Percentiles rank a stretch among this genome's conserved stretches.
phyloP scores from a whole-genome alignment of 345 rosid species.

The Gossypium stocksii region DNA sequence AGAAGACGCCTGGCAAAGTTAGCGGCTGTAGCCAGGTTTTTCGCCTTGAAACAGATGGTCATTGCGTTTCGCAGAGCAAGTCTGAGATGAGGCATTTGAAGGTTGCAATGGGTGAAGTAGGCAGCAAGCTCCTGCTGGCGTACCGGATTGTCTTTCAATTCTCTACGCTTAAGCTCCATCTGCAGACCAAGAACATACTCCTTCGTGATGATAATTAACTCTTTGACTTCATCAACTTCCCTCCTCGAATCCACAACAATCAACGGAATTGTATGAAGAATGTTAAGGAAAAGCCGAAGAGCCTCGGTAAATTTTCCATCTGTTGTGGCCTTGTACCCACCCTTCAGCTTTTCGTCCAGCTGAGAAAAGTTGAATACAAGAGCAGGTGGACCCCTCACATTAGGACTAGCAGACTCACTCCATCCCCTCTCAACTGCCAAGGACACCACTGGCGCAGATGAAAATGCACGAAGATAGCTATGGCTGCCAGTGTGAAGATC shows the following conservation, averaged over 20 bases:
- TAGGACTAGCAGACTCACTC: conserved; percentile 76
- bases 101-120: conserved; percentile 91
- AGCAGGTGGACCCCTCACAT: conserved; percentile 81
- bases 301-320: conserved; percentile 73
- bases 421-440: conserved; percentile 83
- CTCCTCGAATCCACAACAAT: conserved; percentile 91
- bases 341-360: conserved; percentile 86
- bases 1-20: conserved; percentile 76
- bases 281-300: conserved; percentile 61
- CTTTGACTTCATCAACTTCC: conserved; percentile 98
- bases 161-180: conserved; percentile 86
- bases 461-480: conserved; percentile 61
- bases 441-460: conserved; percentile 76
- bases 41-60: conserved; percentile 73
- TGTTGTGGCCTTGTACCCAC: conserved; percentile 89
- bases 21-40: conserved; percentile 71
- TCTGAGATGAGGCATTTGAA: conserved; percentile 77
- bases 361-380: conserved; percentile 72
- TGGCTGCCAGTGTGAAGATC: conserved; percentile 81
- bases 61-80: conserved; percentile 76
- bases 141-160: conserved; percentile 54
- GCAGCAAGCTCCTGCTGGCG: conserved; percentile 98
- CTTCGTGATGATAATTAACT: conserved; percentile 62
- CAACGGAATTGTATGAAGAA: conserved; percentile 89
- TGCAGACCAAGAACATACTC: conserved; percentile 84